Evolutionary conservation across 331 rosid genomes (phyloP).

Genomic region (Telfairia occidentalis): DNA sequence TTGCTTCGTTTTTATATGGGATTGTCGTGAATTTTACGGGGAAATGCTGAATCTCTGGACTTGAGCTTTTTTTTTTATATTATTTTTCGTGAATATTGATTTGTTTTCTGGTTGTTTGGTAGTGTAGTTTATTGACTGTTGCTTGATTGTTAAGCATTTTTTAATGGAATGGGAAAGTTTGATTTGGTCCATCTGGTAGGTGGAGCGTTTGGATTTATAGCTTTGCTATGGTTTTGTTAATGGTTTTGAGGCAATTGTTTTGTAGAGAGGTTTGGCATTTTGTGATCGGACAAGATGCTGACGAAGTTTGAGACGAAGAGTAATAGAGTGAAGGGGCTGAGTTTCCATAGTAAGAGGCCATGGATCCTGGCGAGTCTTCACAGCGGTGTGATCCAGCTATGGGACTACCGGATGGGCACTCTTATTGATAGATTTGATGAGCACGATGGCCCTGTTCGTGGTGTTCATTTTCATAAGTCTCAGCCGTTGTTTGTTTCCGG

Average conservation of each 20-base stretch:
- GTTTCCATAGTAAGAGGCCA: slow-evolving; percentile 81
- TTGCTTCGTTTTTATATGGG: not conserved
- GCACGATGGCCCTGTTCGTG: slow-evolving; percentile 93
- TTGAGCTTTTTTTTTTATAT: not conserved
- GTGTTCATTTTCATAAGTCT: slow-evolving; percentile 84
- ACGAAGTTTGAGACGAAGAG: slow-evolving; percentile 95
- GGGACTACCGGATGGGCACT: slow-evolving; percentile 98
- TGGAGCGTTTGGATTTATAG: slow-evolving; percentile 4
- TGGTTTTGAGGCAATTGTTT: not conserved
- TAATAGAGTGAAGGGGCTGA: slow-evolving; percentile 84
- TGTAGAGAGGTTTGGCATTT: slow-evolving; percentile 10
- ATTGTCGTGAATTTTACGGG: not conserved
- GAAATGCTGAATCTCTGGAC: not conserved
- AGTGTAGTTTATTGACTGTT: not conserved
- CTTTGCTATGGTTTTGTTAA: not conserved
- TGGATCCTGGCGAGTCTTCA: slow-evolving; percentile 97
- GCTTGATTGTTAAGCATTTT: not conserved
- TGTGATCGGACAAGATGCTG: slow-evolving; percentile 57
- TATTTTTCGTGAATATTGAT: not conserved
- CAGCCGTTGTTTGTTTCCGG: slow-evolving; percentile 92
- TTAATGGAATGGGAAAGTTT: not conserved
- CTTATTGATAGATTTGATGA: slow-evolving; percentile 85
- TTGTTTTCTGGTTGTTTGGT: not conserved
- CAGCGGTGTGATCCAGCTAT: slow-evolving; percentile 90
- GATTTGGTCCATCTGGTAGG: not conserved